Evolutionary conservation across 1,139 yeast species (phyloP).

Genomic region (Torulaspora pretoriensis): DNA sequence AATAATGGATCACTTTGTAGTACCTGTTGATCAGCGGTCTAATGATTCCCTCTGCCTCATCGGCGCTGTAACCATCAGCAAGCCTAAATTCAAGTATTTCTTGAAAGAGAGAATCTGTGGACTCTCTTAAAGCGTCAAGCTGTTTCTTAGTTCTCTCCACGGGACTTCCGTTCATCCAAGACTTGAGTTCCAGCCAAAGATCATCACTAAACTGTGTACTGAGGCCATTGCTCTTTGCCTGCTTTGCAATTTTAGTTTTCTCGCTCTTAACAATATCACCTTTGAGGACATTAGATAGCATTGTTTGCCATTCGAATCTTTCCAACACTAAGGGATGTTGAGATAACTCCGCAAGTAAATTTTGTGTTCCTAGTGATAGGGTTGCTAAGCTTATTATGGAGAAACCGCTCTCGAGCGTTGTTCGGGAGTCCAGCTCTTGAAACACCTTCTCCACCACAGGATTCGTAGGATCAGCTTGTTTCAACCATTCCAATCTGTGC

Average conservation of each 20-base stretch:
- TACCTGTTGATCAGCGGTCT: constrained; percentile 50
- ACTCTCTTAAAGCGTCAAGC: constrained; percentile 65
- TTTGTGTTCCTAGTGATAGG: constrained; percentile 15
- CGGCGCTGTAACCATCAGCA: constrained; percentile 17
- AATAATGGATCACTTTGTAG: constrained; percentile 67
- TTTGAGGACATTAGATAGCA: constrained; percentile 83
- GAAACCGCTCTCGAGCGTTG: constrained; percentile 12
- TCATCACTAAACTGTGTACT: constrained; percentile 66
- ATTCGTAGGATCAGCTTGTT: constrained; percentile 24
- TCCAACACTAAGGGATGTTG: constrained; percentile 65
- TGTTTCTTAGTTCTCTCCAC: constrained; percentile 75
- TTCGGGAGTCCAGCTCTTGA: constrained; percentile 12
- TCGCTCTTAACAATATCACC: constrained; percentile 94
- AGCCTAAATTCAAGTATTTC: constrained; percentile 48
- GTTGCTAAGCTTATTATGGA: constrained; percentile 13
- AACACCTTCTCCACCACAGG: constrained; percentile 19
- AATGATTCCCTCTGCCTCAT: constrained; percentile 24
- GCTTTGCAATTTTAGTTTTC: constrained; percentile 68
- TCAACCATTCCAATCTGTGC: constrained; percentile 31
- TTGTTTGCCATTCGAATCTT: constrained; percentile 92
- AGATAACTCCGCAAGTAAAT: constrained; percentile 22
- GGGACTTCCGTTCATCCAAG: constrained; percentile 77
- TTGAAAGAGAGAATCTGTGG: constrained; percentile 71
- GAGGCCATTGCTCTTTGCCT: constrained; percentile 39
- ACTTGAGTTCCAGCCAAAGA: constrained; percentile 67